phyloP scores from a whole-genome alignment of 257 asterid species.

The Haberlea rhodopensis region DNA sequence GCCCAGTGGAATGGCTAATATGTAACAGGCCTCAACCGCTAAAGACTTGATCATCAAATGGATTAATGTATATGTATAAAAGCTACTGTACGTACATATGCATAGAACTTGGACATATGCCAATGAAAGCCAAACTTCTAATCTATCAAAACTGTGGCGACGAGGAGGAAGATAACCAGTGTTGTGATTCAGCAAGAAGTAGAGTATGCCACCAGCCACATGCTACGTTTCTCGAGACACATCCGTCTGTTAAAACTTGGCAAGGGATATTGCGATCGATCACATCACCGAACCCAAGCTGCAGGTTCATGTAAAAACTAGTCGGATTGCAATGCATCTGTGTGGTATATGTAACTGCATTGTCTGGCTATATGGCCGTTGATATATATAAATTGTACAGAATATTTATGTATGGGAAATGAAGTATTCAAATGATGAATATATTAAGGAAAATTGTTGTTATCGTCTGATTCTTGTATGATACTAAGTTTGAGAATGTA shows the following conservation, averaged over 20 bases:
- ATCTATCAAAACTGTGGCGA: conserved; percentile 67
- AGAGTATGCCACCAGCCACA: conserved; percentile 99
- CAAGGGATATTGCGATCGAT: conserved; percentile 78
- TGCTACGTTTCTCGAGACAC: conserved; percentile 53
- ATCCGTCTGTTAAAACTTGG: conserved; percentile 57
- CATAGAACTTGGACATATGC: conserved; percentile 19
- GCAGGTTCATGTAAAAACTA: conserved; percentile 23
- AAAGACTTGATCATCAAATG: conserved; percentile 10
- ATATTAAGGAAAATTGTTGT: background rate
- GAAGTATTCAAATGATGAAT: background rate
- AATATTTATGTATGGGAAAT: background rate
- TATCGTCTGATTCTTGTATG: background rate
- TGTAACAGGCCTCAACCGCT: background rate
- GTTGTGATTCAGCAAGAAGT: conserved; percentile 61
- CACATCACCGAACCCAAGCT: conserved; percentile 92
- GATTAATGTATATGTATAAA: conserved; percentile 19
- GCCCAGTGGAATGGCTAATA: background rate
- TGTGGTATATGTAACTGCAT: no score
- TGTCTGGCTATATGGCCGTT: background rate
- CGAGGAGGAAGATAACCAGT: conserved; percentile 31
- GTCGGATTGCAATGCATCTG: background rate
- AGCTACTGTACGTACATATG: conserved; percentile 29
- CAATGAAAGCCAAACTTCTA: conserved; percentile 30
- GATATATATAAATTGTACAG: background rate
- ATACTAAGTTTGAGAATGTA: conserved; percentile 29